Base-by-base conservation (phyloP, 306 rosid genomes). In the Vicia villosa region DNA sequence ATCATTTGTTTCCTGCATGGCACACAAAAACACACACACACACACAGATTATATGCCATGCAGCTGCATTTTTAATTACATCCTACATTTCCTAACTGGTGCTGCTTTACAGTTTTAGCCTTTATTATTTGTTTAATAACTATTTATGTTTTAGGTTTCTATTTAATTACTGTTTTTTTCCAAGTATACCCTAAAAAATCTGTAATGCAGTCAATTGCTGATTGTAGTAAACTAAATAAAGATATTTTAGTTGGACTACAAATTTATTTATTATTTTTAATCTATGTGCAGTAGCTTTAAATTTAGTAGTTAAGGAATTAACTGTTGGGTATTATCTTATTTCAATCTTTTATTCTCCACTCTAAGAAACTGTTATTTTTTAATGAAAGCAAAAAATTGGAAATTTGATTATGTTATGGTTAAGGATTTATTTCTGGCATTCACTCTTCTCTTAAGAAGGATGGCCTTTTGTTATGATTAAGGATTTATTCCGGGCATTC, bases 121-220 rank as follows among this genome's bases (percentile, higher is more conserved):
- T 51, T 9, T 51, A 51, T 19, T 51, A 20, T 51, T 20, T 54
- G 5, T 22, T 54, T 54, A 1, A 22, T 10, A 54, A 11, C 19
- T 56, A 56, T n/a, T 28, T 22, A 54, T 22, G 36, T 14, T 22
- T 14, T 14, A 28, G 37, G 8, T 56, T 28, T 24, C 0, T 26
- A 2, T 56, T 56, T 26, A 56, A 3, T 26, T 56, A 26, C 24
- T 24, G 62, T 26, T 56, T 28, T 56, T 26, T 13, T 5, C 30
- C 62, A 26, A 14, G 28, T 55, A 24, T 12, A 26, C 38, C 34
- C 10, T 13, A 2, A 26, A 3, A 24, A 56, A 6, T 14, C 37
- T n/a, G 5, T 28, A 56, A 24, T 79, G 79, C 86, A 22, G 98
- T 26, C 37, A 13, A 55, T 55, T 17, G 8, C 7, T 5, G 34